Conservation (phyloP, 2,329 filamentous ascomycete genomes). For the Beauveria bassiana region DNA sequence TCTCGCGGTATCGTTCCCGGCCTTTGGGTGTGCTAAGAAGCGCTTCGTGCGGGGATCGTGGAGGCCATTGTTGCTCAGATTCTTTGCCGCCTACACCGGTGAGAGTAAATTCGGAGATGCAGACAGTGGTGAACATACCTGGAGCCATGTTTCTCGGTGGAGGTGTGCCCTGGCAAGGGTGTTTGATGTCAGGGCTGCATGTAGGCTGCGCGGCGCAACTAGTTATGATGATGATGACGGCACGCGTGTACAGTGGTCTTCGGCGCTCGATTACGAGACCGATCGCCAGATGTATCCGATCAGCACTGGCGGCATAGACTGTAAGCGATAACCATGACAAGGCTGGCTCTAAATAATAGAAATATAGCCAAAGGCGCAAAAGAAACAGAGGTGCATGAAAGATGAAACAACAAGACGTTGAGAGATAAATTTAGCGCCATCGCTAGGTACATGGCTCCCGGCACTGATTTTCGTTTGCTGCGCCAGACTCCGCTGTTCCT, state of each 20-base stretch:
- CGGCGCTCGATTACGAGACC: background rate
- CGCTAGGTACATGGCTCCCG: background rate
- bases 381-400: background rate
- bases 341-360: background rate
- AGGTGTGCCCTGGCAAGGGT: conserved; percentile 4
- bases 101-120: conserved; percentile 11
- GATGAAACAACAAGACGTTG: background rate
- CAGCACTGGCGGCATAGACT: background rate
- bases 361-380: background rate
- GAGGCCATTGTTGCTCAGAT: conserved; percentile 54
- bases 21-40: conserved; percentile 67
- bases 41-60: conserved; percentile 57
- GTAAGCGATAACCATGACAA: background rate
- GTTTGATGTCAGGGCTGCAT: conserved; percentile 7
- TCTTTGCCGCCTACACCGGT: conserved; percentile 19
- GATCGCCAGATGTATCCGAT: background rate
- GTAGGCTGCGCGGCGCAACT: background rate
- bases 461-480: conserved; percentile 2
- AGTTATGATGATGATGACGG: background rate
- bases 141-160: conserved; percentile 15
- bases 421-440: conserved; percentile 6
- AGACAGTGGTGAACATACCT: conserved; percentile 9
- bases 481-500: background rate
- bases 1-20: conserved; percentile 63
- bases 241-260: background rate